A percentile compares a stretch with the other conserved stretches of the same genome.
Conservation (phyloP, 306 rosid species). For the Biancaea sappan region DNA sequence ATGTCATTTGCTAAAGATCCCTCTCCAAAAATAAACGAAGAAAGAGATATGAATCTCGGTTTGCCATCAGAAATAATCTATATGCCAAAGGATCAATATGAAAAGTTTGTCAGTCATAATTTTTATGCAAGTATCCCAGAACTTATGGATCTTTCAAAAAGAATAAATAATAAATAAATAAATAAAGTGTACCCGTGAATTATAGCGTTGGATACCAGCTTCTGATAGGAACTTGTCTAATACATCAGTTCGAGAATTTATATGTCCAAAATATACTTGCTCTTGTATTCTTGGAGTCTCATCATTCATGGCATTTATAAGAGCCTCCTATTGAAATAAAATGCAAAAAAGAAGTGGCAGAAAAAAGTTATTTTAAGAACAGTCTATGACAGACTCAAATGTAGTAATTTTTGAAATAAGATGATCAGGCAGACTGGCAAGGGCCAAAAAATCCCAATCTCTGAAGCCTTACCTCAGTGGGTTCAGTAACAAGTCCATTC, state of each 20-base stretch:
- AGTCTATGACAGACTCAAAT: slow-evolving; percentile 15
- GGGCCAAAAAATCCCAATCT: slow-evolving; percentile 20
- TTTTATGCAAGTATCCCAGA: slow-evolving; percentile 9
- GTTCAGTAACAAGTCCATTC: slow-evolving; percentile 91
- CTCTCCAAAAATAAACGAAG: slow-evolving; percentile 57
- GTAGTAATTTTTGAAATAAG: neutral
- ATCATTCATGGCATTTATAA: slow-evolving; percentile 81
- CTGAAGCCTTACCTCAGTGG: slow-evolving; percentile 64
- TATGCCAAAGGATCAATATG: slow-evolving; percentile 35
- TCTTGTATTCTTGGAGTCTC: slow-evolving; percentile 95
- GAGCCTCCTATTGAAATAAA: slow-evolving; percentile 72
- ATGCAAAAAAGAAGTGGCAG: slow-evolving; percentile 26
- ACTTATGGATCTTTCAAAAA: slow-evolving; percentile 13
- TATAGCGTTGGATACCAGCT: slow-evolving; percentile 87
- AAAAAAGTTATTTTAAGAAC: slow-evolving; percentile 16
- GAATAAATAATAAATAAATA: too few relatives aligned
- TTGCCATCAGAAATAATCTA: slow-evolving; percentile 83
- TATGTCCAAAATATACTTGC: slow-evolving; percentile 92
- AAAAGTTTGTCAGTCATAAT: slow-evolving; percentile 22
- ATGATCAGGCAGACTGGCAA: slow-evolving; percentile 26
- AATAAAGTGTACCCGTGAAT: slow-evolving; percentile 72
- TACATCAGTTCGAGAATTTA: slow-evolving; percentile 82
- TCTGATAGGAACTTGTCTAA: slow-evolving; percentile 79
- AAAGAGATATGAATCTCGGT: slow-evolving; percentile 73
- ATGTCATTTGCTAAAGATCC: slow-evolving; percentile 58